Conservation (phyloP, 192 early-diverging fungal genomes). For the Rhizoclosmatium globosum region DNA sequence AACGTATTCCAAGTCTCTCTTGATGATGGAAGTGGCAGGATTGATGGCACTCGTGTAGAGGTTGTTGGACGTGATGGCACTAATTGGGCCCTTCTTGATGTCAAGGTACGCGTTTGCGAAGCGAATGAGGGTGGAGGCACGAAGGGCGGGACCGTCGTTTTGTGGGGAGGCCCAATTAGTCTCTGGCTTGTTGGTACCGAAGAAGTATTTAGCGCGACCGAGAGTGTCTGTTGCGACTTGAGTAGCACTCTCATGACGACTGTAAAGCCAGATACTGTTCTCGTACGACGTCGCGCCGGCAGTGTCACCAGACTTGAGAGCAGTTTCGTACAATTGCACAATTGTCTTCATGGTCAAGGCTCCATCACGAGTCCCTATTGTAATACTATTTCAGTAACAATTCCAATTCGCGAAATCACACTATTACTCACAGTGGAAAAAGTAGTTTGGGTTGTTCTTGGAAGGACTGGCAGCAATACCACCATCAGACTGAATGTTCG, state of each 20-base stretch:
- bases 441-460: background rate
- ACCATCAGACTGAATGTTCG: background rate
- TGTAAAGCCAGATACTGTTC: conserved; percentile 43
- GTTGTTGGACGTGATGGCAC: background rate
- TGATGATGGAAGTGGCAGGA: conserved; percentile 50
- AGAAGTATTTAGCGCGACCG: conserved; percentile 72
- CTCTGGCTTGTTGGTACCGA: conserved; percentile 59
- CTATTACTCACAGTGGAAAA: background rate
- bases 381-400: no score
- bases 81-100: background rate
- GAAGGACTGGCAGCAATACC: background rate
- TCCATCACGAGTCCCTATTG: conserved; percentile 63
- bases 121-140: conserved; percentile 32
- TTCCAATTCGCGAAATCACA: no score
- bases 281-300: conserved; percentile 25
- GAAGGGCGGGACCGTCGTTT: conserved; percentile 73
- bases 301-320: background rate
- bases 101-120: conserved; percentile 32
- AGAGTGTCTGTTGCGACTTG: conserved; percentile 27
- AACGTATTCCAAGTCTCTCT: conserved; percentile 70
- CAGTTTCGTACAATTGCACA: conserved; percentile 1
- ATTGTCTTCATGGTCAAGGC: conserved; percentile 65
- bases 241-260: conserved; percentile 41
- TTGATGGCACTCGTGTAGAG: conserved; percentile 39
- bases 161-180: conserved; percentile 70